phyloP scores from a whole-genome alignment of 2,329 filamentous ascomycete species.

The Trichophyton rubrum region DNA sequence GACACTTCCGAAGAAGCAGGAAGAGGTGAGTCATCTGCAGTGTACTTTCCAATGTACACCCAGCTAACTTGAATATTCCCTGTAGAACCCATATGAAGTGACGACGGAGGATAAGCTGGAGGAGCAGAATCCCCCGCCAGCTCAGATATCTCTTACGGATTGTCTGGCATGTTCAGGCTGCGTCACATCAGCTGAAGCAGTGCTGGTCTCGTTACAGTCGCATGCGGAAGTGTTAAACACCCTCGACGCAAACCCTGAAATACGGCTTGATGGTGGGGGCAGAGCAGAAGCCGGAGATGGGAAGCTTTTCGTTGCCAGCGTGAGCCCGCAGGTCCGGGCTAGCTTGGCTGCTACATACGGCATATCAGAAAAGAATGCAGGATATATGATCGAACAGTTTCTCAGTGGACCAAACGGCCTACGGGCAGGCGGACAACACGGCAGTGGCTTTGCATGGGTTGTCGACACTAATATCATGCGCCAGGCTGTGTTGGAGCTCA shows the following conservation, averaged over 20 bases:
- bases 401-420: constrained; percentile 59
- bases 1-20: constrained; percentile 58
- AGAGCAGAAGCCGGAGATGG: constrained; percentile 44
- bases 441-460: constrained; percentile 75
- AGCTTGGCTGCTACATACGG: constrained; percentile 77
- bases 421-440: constrained; percentile 54
- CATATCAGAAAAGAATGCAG: constrained; percentile 59
- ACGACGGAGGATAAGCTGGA: constrained; percentile 74
- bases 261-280: constrained; percentile 20
- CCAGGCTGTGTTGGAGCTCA: constrained; percentile 69
- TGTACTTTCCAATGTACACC: too few relatives aligned
- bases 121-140: constrained; percentile 50
- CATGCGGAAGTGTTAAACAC: constrained; percentile 80
- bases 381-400: constrained; percentile 70
- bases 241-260: constrained; percentile 51
- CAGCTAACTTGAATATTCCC: background rate
- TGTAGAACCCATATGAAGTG: constrained; percentile 61
- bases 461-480: constrained; percentile 77
- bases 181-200: constrained; percentile 91
- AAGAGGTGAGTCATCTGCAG: constrained; percentile 27
- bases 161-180: constrained; percentile 96
- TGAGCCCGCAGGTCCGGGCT: constrained; percentile 82
- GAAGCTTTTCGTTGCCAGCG: constrained; percentile 78
- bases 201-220: constrained; percentile 89
- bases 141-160: constrained; percentile 90